A percentile compares a stretch with the other conserved stretches of the same genome.
These are phyloP conservation scores for Hypoxylon sp. DNA, from an alignment of 2,329 filamentous ascomycete species.

Conservation along the genomic window DNA sequence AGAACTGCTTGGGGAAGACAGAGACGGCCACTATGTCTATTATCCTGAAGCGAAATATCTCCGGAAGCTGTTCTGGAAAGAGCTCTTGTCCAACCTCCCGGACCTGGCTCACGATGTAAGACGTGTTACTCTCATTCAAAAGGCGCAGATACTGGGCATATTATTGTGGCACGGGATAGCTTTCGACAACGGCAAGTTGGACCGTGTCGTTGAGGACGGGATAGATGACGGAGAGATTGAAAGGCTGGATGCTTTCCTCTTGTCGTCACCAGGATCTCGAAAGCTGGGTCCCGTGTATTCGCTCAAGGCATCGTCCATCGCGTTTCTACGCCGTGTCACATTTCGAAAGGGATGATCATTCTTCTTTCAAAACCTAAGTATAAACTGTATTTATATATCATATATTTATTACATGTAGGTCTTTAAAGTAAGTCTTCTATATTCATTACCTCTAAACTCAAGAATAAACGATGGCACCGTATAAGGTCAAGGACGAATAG, in stretches of 20 bases:
- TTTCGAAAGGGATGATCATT: slow-evolving; percentile 25
- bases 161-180: slow-evolving; percentile 70
- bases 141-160: slow-evolving; percentile 61
- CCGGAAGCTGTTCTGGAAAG: slow-evolving; percentile 59
- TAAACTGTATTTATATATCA: neutral
- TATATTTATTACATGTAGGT: no score
- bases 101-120: slow-evolving; percentile 42
- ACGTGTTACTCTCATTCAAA: slow-evolving; percentile 46
- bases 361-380: neutral
- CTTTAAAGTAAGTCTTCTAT: neutral
- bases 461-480: neutral
- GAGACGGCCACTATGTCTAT: slow-evolving; percentile 51
- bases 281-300: slow-evolving; percentile 12
- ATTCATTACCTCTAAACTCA: neutral
- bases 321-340: slow-evolving; percentile 26
- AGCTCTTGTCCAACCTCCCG: slow-evolving; percentile 47
- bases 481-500: no score
- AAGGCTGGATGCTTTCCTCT: slow-evolving; percentile 53
- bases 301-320: slow-evolving; percentile 19
- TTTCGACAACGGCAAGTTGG: slow-evolving; percentile 66
- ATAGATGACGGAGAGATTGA: slow-evolving; percentile 62
- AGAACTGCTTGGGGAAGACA: slow-evolving; percentile 61
- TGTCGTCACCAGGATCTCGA: slow-evolving; percentile 20
- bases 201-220: slow-evolving; percentile 62
- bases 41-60: slow-evolving; percentile 53